Percentiles rank a stretch among this genome's conserved stretches.
Evolutionary conservation across 1,284 basidiomycete genomes (phyloP).

Genomic region (Exsudoporus floridanus): DNA sequence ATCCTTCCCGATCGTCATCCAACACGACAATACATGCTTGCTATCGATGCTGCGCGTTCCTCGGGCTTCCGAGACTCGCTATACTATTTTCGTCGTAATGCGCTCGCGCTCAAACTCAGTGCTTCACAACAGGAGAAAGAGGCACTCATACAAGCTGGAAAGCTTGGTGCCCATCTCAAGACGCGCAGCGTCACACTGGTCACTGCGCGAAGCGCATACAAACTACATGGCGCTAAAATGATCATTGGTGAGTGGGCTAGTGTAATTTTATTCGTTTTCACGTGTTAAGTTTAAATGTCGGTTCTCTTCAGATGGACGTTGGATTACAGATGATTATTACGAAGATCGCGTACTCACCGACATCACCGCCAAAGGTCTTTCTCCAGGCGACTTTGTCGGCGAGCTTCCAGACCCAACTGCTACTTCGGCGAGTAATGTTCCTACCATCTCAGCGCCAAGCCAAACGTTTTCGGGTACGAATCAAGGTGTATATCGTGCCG

Average conservation of each 20-base stretch:
- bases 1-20: constrained; percentile 79
- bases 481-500: constrained; percentile 72
- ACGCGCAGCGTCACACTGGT: constrained; percentile 93
- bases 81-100: constrained; percentile 93
- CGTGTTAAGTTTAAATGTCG: background rate
- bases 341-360: constrained; percentile 78
- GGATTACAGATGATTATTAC: constrained; percentile 95
- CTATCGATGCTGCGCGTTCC: constrained; percentile 94
- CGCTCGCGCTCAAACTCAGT: constrained; percentile 85
- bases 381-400: constrained; percentile 73
- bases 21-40: constrained; percentile 87
- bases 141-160: constrained; percentile 82
- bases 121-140: constrained; percentile 89
- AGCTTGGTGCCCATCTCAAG: constrained; percentile 84
- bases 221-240: constrained; percentile 90
- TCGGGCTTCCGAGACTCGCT: constrained; percentile 96
- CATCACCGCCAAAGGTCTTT: constrained; percentile 68
- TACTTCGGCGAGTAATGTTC: constrained; percentile 42
- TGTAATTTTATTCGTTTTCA: background rate
- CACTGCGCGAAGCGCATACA: constrained; percentile 90
- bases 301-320: constrained; percentile 68
- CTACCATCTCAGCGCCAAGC: constrained; percentile 34
- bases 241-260: constrained; percentile 63
- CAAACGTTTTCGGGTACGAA: constrained; percentile 42
- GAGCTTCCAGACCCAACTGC: constrained; percentile 74